Evolutionary conservation across 768 basidiomycete genomes (phyloP).

Genomic region (Auriscalpium microsporum): DNA sequence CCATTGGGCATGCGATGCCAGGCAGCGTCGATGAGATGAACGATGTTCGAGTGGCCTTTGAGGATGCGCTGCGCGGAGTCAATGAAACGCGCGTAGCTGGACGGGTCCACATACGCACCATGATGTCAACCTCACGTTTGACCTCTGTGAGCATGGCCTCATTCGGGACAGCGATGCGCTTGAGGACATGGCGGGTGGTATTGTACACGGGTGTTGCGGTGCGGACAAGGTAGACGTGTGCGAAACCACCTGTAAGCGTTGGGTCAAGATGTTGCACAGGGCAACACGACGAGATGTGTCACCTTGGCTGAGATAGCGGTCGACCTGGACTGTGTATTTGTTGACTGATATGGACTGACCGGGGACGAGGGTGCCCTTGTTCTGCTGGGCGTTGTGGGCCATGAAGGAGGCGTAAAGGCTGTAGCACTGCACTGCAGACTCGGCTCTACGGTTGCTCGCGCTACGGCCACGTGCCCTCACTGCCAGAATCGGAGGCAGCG

Average conservation of each 20-base stretch:
- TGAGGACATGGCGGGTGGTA: constrained; percentile 93
- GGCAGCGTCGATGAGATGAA: constrained; percentile 91
- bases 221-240: constrained; percentile 93
- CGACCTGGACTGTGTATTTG: constrained; percentile 84
- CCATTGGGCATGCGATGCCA: constrained; percentile 81
- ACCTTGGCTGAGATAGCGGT: constrained; percentile 95
- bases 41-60: constrained; percentile 90
- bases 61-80: constrained; percentile 57
- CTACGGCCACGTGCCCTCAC: no score
- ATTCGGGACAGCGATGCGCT: constrained; percentile 88
- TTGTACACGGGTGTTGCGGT: constrained; percentile 82
- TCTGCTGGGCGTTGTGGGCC: constrained; percentile 33
- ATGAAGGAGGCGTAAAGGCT: constrained; percentile 22
- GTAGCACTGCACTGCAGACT: neutral
- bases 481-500: no score
- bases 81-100: neutral
- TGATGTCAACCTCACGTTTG: constrained; percentile 96
- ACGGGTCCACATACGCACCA: constrained; percentile 50
- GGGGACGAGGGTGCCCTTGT: constrained; percentile 63
- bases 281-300: constrained; percentile 16
- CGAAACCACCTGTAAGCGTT: constrained; percentile 74
- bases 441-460: neutral
- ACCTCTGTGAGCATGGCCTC: constrained; percentile 89
- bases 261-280: constrained; percentile 2
- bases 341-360: constrained; percentile 89